phyloP scores from a whole-genome alignment of 139 green algal species.

The Monoraphidium neglectum region DNA sequence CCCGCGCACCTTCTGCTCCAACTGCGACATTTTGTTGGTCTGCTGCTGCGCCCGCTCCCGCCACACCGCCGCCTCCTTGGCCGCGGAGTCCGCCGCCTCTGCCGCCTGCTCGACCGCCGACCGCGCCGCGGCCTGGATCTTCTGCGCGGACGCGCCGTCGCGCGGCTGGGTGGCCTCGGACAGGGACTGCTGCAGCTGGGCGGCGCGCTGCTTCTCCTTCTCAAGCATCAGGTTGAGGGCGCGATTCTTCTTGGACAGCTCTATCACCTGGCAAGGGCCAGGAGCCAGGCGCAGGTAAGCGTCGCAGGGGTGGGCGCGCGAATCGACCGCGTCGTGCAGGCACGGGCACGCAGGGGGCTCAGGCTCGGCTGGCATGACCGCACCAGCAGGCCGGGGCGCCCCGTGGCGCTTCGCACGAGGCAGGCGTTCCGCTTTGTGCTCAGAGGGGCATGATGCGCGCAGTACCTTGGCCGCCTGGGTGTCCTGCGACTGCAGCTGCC shows the following conservation, averaged over 20 bases:
- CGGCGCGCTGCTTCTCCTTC: conserved; percentile 38
- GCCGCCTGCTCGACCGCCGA: conserved; percentile 45
- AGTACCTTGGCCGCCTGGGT: conserved; percentile 53
- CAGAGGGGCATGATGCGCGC: no score
- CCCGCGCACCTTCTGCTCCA: conserved; percentile 54
- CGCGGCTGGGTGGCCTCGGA: conserved; percentile 15
- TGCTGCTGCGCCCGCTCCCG: conserved; percentile 36
- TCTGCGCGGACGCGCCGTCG: no score
- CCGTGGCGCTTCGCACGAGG: no score
- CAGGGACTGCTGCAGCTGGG: conserved; percentile 39
- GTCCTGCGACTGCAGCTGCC: conserved; percentile 45
- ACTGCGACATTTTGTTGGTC: conserved; percentile 57
- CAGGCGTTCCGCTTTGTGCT: no score
- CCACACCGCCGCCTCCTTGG: conserved; percentile 40
- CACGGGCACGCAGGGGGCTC: no score
- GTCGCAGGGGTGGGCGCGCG: no score
- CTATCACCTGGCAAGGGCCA: no score
- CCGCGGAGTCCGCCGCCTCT: conserved; percentile 35
- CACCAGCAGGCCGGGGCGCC: no score
- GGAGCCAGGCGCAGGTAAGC: no score
- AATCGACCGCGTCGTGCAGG: no score
- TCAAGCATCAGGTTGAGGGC: conserved; percentile 46
- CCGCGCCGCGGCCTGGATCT: conserved; percentile 20
- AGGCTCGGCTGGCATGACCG: no score
- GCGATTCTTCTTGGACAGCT: conserved; percentile 61